These are phyloP conservation scores for Spergularia bocconei DNA, from an alignment of 148 eudicot genomes.

Conservation along the genomic window DNA sequence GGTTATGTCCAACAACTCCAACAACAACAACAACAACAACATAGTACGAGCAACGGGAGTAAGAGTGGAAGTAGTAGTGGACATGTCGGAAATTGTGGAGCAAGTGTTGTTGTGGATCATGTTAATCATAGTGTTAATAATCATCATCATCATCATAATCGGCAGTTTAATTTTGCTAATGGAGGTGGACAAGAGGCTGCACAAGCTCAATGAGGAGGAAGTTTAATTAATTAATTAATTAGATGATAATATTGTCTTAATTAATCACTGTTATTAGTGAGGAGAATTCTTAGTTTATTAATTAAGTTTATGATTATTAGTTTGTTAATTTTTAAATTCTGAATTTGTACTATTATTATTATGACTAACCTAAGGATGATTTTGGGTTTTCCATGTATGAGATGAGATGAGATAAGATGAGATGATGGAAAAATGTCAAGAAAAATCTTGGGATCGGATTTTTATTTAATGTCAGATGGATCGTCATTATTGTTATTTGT, in stretches of 20 bases:
- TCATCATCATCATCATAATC: background rate
- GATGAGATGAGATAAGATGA: background rate
- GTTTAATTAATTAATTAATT: slow-evolving; percentile 1
- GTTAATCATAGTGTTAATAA: background rate
- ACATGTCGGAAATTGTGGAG: background rate
- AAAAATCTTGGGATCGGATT: background rate
- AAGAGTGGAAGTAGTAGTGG: background rate
- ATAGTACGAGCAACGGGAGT: background rate
- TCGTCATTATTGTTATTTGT: background rate
- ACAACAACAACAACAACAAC: background rate
- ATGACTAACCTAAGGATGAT: slow-evolving; percentile 10
- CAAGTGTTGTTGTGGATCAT: slow-evolving; percentile 11
- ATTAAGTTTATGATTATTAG: background rate
- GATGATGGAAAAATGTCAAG: background rate
- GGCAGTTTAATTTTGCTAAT: slow-evolving; percentile 24
- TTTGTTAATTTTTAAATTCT: background rate
- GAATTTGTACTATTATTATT: too few species aligned
- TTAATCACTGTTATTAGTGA: background rate
- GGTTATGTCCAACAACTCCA: background rate
- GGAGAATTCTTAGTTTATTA: background rate
- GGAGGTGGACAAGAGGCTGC: slow-evolving; percentile 20
- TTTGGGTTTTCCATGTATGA: background rate
- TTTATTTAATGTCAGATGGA: background rate
- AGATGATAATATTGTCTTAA: background rate
- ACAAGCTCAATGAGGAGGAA: slow-evolving; percentile 17